Base-by-base conservation (phyloP, 2,329 filamentous ascomycete genomes). In the Arthrobotrys megalospora region DNA sequence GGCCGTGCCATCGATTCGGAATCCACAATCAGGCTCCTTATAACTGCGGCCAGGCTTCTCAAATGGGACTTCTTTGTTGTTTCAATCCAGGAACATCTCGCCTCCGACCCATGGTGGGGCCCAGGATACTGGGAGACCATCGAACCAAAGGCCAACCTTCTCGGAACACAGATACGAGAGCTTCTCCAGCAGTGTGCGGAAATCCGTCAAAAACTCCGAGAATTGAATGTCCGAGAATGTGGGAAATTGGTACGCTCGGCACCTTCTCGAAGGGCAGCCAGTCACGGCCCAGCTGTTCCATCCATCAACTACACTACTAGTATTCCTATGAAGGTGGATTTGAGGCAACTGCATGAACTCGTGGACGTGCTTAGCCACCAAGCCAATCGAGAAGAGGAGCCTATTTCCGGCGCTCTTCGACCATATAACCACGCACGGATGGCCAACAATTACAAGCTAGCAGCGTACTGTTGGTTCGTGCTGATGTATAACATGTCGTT, bases 61-160 rank as follows among this genome's bases (percentile, higher is more conserved):
- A 73, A 73, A 43, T 72, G 69, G 68, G 76, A 79, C 19, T 73
- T 79, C 47, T 77, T 77, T 11, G 73, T 71, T 11, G 41, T n/a
- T 36, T 77, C 73, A 43, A 77, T 77, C 60, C 66, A 77, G 32
- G 73, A 71, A 28, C 73, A 77, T 48, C 73, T 77, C 14, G 66
- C 58, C 34, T 71, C 48, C 43, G 76, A 79, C 45, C 76, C 76
- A 28, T 72, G 67, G 76, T 72, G 67, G 76, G 76, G 76, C 7
- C 76, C 76, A 1, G 76, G 76, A 34, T 79, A 79, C 76, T 79
- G 76, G 76, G 76, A 79, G n/a, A 73, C 76, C 14, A 79, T 79
- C 34, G 76, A 79, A 34, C 76, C 76, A 24, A 79, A 79, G 45
- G 76, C 76, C 45, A 73, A 68, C 48, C 16, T 79, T 68, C 68